A percentile compares a stretch with the other conserved stretches of the same genome.
Evolutionary conservation across 2,329 filamentous ascomycete species (phyloP).

Genomic region (Fusarium nodosum): DNA sequence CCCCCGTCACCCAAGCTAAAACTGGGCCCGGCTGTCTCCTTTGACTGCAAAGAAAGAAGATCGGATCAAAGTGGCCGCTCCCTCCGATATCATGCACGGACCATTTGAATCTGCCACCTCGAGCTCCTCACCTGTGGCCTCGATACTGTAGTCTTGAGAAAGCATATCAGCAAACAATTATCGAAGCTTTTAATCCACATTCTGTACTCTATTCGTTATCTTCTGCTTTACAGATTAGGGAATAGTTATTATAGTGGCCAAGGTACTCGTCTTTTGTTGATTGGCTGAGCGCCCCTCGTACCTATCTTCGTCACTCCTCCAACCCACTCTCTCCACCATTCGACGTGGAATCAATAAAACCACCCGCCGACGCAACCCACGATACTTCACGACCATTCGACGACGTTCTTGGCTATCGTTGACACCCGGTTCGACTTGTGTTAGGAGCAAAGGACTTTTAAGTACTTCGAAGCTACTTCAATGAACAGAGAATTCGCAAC

Average conservation of each 20-base stretch:
- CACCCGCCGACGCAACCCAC: conserved; percentile 29
- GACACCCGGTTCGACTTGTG: conserved; percentile 5
- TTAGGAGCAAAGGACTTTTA: not conserved
- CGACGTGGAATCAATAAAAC: conserved; percentile 35
- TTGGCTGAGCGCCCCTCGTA: conserved; percentile 7
- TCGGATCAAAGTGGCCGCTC: conserved; percentile 47
- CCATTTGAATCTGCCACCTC: conserved; percentile 31
- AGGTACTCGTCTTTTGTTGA: conserved; percentile 4
- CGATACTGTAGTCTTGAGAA: conserved; percentile 30
- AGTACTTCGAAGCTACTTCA: conserved; percentile 26
- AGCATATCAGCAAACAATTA: conserved; percentile 34
- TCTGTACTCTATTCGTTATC: conserved; percentile 15
- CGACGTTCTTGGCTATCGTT: conserved; percentile 8
- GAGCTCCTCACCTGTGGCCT: conserved; percentile 40
- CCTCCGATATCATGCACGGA: conserved; percentile 44
- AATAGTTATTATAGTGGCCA: not conserved
- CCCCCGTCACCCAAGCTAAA: conserved; percentile 22
- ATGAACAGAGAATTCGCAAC: conserved; percentile 30
- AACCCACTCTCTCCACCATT: conserved; percentile 38
- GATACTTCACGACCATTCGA: conserved; percentile 18
- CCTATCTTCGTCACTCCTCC: conserved; percentile 35
- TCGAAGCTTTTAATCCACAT: conserved; percentile 22
- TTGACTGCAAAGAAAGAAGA: not conserved
- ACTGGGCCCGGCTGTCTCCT: conserved; percentile 19
- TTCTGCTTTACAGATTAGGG: conserved; percentile 1